Base-by-base conservation (phyloP, 345 rosid genomes). In the Populus deltoides region DNA sequence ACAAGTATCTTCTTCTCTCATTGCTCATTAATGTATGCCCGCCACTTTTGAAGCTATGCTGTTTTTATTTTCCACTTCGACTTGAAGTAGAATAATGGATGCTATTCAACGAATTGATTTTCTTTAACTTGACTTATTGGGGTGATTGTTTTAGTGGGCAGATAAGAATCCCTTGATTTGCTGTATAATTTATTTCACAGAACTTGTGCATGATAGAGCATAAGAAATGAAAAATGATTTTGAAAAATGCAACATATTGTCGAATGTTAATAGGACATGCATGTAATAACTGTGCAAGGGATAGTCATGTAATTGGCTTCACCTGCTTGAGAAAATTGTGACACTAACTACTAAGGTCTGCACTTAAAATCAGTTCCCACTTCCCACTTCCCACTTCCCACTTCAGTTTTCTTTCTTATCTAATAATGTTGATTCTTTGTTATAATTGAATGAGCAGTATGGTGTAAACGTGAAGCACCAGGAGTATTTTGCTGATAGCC, bases 391-490 rank as follows among this genome's bases (percentile, higher is more conserved):
- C 51, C 18, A 15, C 6, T 13, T 11, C 51, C 51, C 17, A 13
- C 17, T 47, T 12, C 53, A 47, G 17, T 47, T 47, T 4, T 16
- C 18, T 13, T 47, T 13, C 53, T 4, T 47, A 47, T 47, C 53
- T 15, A 47, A 47, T 47, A 16, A 47, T 15, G 20, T 3, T 47
- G 53, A 15, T 47, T 47, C 20, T 35, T 38, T 75, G 47, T 33
- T 81, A n/a, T 63, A 4, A 43, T 76, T 68, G 72, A 65, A 79
- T 80, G 79, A 35, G 71, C 96, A 93, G 99, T 84, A 88, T 66
- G 97, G 97, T 4, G 98, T 93, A 75, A 91, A 92, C 43, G 92
- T 95, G 88, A 96, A 92, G 89, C 97, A 92, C 75, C 98, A 93
- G 53, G 98, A 93, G 84, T 93, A 91, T 75, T 93, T 91, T 83